Evolutionary conservation across 306 rosid genomes (phyloP).

Genomic region (Glycyrrhiza uralensis): DNA sequence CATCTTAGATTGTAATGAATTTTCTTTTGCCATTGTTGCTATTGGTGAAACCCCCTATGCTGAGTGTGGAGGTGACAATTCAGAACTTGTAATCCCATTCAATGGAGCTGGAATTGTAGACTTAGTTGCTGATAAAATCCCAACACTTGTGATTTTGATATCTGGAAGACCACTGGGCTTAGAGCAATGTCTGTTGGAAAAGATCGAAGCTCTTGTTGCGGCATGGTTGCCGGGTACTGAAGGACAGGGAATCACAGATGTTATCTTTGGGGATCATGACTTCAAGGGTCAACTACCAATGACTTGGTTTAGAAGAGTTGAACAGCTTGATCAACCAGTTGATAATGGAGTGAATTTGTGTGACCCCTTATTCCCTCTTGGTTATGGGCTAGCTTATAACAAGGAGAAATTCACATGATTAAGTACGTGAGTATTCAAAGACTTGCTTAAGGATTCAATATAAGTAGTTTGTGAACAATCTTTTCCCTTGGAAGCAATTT

Average conservation of each 20-base stretch:
- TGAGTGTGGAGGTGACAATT: conserved; percentile 61
- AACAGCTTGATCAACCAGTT: conserved; percentile 47
- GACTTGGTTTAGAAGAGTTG: conserved; percentile 65
- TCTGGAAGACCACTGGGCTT: conserved; percentile 80
- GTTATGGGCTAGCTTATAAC: conserved; percentile 46
- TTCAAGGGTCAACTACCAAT: conserved; percentile 65
- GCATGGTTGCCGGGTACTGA: conserved; percentile 91
- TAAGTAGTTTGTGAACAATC: background rate
- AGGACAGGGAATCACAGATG: conserved; percentile 70
- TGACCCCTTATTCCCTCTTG: conserved; percentile 64
- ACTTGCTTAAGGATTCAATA: background rate
- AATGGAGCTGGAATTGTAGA: conserved; percentile 49
- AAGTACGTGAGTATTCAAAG: background rate
- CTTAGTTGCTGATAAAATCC: conserved; percentile 55
- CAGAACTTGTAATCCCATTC: conserved; percentile 53
- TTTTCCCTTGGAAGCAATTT: background rate
- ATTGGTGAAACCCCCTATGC: conserved; percentile 80
- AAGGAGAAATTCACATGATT: conserved; percentile 11
- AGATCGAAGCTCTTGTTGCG: conserved; percentile 63
- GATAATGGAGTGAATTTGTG: conserved; percentile 25
- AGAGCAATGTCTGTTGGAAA: conserved; percentile 55
- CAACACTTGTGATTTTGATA: conserved; percentile 68
- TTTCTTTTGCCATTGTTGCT: conserved; percentile 64
- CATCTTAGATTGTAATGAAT: conserved; percentile 39
- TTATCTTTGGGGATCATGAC: conserved; percentile 69